Evolutionary conservation across 2,329 filamentous ascomycete genomes (phyloP).

Genomic region (Pyrenophora seminiperda): DNA sequence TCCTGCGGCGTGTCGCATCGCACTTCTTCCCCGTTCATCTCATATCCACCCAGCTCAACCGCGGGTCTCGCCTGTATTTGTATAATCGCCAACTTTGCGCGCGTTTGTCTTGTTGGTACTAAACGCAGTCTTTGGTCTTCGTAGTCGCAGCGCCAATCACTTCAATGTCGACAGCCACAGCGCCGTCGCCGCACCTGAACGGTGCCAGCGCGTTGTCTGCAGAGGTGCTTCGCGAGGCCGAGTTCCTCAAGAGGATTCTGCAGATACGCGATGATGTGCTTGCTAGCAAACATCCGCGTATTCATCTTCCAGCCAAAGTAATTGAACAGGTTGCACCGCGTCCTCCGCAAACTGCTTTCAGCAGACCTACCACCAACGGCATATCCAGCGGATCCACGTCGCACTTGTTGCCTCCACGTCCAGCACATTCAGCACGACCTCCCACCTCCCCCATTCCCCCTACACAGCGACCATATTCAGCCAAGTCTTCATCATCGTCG

Average conservation of each 20-base stretch:
- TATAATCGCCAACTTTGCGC: constrained; percentile 25
- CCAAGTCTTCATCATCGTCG: constrained; percentile 60
- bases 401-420: constrained; percentile 37
- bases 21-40: constrained; percentile 33
- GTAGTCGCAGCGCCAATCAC: constrained; percentile 29
- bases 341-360: constrained; percentile 34
- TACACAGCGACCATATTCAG: constrained; percentile 40
- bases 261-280: constrained; percentile 80
- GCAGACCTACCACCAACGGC: constrained; percentile 40
- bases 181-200: constrained; percentile 39
- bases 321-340: constrained; percentile 50
- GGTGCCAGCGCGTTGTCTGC: constrained; percentile 45
- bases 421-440: constrained; percentile 36
- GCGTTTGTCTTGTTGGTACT: constrained; percentile 26
- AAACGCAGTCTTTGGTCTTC: constrained; percentile 23
- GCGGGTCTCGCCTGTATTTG: constrained; percentile 35
- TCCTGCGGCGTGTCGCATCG: constrained; percentile 19
- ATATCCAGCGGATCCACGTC: constrained; percentile 33
- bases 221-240: constrained; percentile 51
- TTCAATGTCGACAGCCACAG: constrained; percentile 40
- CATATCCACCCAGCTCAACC: constrained; percentile 28
- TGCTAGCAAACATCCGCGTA: constrained; percentile 71
- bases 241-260: constrained; percentile 76
- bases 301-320: constrained; percentile 63
- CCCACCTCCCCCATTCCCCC: constrained; percentile 30